phyloP scores from a whole-genome alignment of 345 rosid genomes.

The Raphanus sativus region DNA sequence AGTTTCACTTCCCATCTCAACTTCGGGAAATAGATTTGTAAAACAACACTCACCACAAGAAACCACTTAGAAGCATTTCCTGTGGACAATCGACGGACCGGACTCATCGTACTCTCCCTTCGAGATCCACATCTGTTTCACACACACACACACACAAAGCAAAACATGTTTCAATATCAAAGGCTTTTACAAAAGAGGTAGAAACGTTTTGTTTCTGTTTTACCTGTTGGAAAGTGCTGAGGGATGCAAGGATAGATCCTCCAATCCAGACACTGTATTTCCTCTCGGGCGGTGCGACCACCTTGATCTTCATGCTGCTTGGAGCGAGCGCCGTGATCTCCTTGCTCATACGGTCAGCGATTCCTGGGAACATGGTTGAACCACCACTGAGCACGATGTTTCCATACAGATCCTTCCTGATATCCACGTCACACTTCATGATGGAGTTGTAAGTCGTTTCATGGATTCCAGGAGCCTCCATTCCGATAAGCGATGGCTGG shows the following conservation, averaged over 20 bases:
- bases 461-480: constrained; percentile 52
- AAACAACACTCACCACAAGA: constrained; percentile 31
- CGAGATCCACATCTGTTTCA: constrained; percentile 58
- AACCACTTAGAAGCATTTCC: constrained; percentile 52
- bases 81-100: constrained; percentile 60
- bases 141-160: constrained; percentile 9
- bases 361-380: constrained; percentile 49
- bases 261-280: constrained; percentile 60
- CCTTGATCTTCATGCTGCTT: constrained; percentile 46
- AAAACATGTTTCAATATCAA: constrained; percentile 3
- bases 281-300: constrained; percentile 57
- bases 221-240: constrained; percentile 55
- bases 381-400: constrained; percentile 58
- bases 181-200: not conserved
- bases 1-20: constrained; percentile 38
- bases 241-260: constrained; percentile 57
- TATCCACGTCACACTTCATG: constrained; percentile 45
- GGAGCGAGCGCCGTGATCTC: constrained; percentile 51
- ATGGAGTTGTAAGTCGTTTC: constrained; percentile 48
- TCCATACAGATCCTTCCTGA: constrained; percentile 51
- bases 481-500: constrained; percentile 47
- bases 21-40: constrained; percentile 26
- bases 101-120: constrained; percentile 62
- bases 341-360: constrained; percentile 51
- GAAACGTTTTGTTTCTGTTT: not conserved